Conservation (phyloP, 495 filamentous ascomycete genomes). For the Trichoderma erinaceum region DNA sequence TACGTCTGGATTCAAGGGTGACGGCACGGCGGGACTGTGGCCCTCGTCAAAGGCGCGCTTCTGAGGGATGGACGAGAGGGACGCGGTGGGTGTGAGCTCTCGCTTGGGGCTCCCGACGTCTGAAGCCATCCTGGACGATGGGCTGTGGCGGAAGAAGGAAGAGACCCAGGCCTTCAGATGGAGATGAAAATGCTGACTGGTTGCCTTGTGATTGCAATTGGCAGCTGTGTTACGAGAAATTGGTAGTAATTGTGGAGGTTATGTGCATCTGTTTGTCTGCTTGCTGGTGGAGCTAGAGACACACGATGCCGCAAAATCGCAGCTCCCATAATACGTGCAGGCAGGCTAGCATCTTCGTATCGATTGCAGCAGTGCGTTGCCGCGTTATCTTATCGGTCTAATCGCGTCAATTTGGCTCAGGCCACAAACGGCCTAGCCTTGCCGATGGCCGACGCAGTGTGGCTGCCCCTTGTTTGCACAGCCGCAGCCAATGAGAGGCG, state of each 20-base stretch:
- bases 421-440: neutral
- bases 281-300: neutral
- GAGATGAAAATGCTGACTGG: neutral
- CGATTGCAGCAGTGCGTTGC: neutral
- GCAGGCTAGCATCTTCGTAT: neutral
- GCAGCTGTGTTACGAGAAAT: neutral
- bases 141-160: neutral
- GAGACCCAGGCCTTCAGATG: neutral
- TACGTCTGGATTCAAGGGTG: constrained; percentile 56
- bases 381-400: constrained; percentile 11
- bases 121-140: constrained; percentile 16
- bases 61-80: constrained; percentile 47
- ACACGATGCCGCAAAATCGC: neutral
- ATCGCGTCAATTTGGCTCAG: neutral
- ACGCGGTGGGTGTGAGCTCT: constrained; percentile 26
- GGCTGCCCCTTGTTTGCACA: constrained; percentile 4
- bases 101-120: constrained; percentile 16
- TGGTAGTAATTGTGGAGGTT: neutral
- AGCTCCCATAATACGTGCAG: neutral
- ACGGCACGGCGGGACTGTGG: constrained; percentile 53
- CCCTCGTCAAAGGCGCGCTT: constrained; percentile 50
- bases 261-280: neutral
- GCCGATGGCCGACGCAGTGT: constrained; percentile 13
- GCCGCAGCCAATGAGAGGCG: neutral
- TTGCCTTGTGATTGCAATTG: neutral